Evolutionary conservation across 2,329 filamentous ascomycete genomes (phyloP).

Genomic region (Exophiala sp.): DNA sequence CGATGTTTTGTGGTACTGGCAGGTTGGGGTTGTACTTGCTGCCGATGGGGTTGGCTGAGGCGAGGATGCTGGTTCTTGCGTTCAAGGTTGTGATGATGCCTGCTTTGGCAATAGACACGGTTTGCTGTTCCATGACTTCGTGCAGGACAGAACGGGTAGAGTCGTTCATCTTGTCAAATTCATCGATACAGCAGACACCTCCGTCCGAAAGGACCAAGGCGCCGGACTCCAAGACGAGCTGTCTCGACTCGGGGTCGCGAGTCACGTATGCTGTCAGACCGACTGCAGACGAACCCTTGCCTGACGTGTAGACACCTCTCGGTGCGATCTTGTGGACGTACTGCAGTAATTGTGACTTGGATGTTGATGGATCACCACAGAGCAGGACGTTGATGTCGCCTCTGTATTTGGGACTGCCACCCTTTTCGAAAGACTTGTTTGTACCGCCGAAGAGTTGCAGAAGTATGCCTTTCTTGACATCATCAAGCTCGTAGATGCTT

Average conservation of each 20-base stretch:
- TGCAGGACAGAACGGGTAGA: constrained; percentile 70
- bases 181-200: constrained; percentile 74
- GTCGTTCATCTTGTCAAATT: constrained; percentile 78
- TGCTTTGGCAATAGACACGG: constrained; percentile 73
- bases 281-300: constrained; percentile 72
- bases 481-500: constrained; percentile 96
- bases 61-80: constrained; percentile 89
- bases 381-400: constrained; percentile 97
- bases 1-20: constrained; percentile 96
- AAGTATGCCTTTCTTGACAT: constrained; percentile 97
- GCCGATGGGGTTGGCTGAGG: constrained; percentile 95
- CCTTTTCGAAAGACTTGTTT: constrained; percentile 97
- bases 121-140: constrained; percentile 80
- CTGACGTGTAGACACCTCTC: constrained; percentile 73
- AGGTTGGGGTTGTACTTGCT: constrained; percentile 96
- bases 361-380: constrained; percentile 93
- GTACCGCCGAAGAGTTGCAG: constrained; percentile 95
- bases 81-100: constrained; percentile 86
- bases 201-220: constrained; percentile 71
- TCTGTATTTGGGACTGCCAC: constrained; percentile 89
- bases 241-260: constrained; percentile 68
- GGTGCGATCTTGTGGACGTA: constrained; percentile 98
- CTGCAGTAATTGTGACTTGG: constrained; percentile 89
- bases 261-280: constrained; percentile 76
- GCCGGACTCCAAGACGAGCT: constrained; percentile 71